These are phyloP conservation scores for Candida tropicalis DNA, from an alignment of 1,139 yeast species.

Conservation along the genomic window DNA sequence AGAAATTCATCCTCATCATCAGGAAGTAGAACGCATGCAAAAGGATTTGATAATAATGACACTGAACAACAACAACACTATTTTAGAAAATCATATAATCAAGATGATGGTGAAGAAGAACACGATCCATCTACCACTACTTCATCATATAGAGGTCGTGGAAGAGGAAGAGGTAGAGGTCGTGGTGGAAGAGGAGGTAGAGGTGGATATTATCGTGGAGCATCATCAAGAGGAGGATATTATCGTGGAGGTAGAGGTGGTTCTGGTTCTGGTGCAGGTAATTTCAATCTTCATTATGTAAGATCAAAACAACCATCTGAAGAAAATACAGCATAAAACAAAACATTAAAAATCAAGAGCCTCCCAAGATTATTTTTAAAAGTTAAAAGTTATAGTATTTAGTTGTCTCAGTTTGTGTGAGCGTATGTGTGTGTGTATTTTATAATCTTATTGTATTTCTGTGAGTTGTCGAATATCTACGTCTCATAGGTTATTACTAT, in stretches of 20 bases:
- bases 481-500: too few relatives aligned
- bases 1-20: conserved; percentile 6
- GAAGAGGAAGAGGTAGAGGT: conserved; percentile 12
- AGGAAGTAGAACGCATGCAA: not conserved
- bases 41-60: not conserved
- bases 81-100: not conserved
- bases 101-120: not conserved
- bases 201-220: conserved; percentile 17
- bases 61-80: not conserved
- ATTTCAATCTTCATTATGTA: conserved; percentile 31
- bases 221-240: conserved; percentile 21
- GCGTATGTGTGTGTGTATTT: not conserved
- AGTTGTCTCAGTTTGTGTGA: too few relatives aligned
- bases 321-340: conserved; percentile 1
- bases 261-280: conserved; percentile 21
- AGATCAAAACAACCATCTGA: conserved; percentile 19
- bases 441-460: too few relatives aligned
- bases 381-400: too few relatives aligned
- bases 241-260: conserved; percentile 20
- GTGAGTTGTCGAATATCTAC: too few relatives aligned
- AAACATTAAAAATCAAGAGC: not conserved
- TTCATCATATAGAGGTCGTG: conserved; percentile 4
- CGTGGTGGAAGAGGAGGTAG: conserved; percentile 20
- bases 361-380: too few relatives aligned
- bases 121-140: not conserved